A percentile compares a stretch with the other conserved stretches of the same genome.
Evolutionary conservation across 106 monocot species (phyloP).

Genomic region (Amphibolis antarctica): DNA sequence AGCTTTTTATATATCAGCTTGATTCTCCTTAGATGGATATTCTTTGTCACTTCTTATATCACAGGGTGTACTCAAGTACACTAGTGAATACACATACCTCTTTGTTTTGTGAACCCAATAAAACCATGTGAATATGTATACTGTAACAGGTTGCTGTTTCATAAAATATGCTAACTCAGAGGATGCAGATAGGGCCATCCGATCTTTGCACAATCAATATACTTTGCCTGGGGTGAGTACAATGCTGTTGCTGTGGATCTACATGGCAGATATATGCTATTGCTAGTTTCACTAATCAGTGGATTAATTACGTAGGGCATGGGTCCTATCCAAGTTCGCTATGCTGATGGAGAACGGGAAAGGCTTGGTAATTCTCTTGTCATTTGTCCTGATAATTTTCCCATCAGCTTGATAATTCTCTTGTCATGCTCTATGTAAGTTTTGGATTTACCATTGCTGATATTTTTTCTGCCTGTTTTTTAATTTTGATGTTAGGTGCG

Average conservation of each 20-base stretch:
- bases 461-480: no score
- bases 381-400: not conserved
- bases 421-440: no score
- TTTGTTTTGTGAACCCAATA: not conserved
- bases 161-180: conserved; percentile 85
- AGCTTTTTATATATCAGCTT: no score
- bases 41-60: not conserved
- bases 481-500: conserved; percentile 32
- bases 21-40: no score
- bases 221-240: conserved; percentile 83
- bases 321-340: conserved; percentile 90
- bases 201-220: conserved; percentile 76
- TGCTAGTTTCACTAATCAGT: conserved; percentile 1
- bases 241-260: conserved; percentile 1
- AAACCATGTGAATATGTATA: not conserved
- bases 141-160: conserved; percentile 91
- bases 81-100: no score
- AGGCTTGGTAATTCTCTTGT: conserved; percentile 56
- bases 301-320: conserved; percentile 30
- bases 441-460: not conserved
- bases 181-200: conserved; percentile 93
- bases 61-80: no score
- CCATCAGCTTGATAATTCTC: not conserved
- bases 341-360: conserved; percentile 88
- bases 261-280: no score